Percentiles rank a stretch among this genome's conserved stretches.
Conservation (phyloP, 1,284 basidiomycete species). For the Peniophora sp. region DNA sequence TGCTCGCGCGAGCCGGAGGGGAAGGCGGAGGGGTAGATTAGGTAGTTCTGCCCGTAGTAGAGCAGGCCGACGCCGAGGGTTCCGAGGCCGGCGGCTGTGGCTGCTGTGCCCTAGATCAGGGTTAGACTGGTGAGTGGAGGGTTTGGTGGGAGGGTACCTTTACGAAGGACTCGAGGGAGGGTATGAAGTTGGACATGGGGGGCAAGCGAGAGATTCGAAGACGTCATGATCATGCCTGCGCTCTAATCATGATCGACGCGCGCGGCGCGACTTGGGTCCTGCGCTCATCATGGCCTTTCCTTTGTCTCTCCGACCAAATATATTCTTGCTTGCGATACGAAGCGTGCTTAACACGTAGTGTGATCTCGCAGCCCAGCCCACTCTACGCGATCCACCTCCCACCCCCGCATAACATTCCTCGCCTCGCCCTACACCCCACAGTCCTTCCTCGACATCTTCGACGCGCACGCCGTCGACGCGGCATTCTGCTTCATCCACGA, state of each 20-base stretch:
- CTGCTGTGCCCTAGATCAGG: conserved; percentile 47
- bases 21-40: conserved; percentile 88
- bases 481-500: background rate
- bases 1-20: conserved; percentile 78
- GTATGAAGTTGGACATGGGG: conserved; percentile 12
- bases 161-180: conserved; percentile 14
- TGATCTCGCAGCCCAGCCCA: no score
- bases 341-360: no score
- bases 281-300: no score
- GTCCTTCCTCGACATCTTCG: background rate
- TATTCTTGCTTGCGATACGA: no score
- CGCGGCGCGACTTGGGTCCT: no score
- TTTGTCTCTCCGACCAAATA: no score
- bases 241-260: no score
- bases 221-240: no score
- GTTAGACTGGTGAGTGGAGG: background rate
- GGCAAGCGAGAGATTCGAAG: no score
- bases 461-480: background rate
- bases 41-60: conserved; percentile 78
- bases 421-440: background rate
- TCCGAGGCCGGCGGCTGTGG: conserved; percentile 58
- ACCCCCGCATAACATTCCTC: background rate
- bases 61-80: conserved; percentile 70
- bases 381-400: no score
- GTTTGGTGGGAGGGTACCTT: conserved; percentile 9